A percentile compares a stretch with the other conserved stretches of the same genome.
Evolutionary conservation across 1,284 basidiomycete genomes (phyloP).

Genomic region (Ceratobasidium sp.): DNA sequence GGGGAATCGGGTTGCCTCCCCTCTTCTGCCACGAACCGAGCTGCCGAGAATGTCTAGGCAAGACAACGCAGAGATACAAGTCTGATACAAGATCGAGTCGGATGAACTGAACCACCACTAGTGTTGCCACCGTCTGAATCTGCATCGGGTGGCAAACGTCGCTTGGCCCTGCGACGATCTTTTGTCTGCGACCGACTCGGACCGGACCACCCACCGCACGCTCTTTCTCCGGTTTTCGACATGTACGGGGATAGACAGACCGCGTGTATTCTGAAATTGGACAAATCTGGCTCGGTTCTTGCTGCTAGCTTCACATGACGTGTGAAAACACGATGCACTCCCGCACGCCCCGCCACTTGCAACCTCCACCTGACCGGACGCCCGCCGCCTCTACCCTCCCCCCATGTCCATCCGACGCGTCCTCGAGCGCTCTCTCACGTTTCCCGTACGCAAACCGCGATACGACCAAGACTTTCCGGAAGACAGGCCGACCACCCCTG

Average conservation of each 20-base stretch:
- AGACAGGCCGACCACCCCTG: background rate
- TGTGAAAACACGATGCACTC: constrained; percentile 14
- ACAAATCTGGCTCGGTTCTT: constrained; percentile 5
- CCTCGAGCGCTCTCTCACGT: constrained; percentile 32
- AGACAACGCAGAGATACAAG: too few species aligned
- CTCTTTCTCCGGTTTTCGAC: too few species aligned
- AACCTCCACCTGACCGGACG: background rate
- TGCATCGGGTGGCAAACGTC: background rate
- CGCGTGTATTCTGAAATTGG: background rate
- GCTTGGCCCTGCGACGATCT: background rate
- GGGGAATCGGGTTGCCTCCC: background rate
- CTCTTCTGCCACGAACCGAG: background rate
- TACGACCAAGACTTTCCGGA: background rate
- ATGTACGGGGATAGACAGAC: background rate
- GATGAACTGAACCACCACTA: too few species aligned
- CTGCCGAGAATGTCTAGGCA: too few species aligned
- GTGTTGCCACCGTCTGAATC: background rate
- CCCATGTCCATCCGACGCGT: constrained; percentile 32
- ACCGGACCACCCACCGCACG: background rate
- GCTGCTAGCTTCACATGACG: constrained; percentile 8
- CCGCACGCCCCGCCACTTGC: background rate
- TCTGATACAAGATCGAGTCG: too few species aligned
- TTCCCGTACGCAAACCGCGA: constrained; percentile 16
- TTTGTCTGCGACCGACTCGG: constrained; percentile 14
- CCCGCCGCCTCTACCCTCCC: background rate